phyloP scores from a whole-genome alignment of 495 filamentous ascomycete species.

The Xylaria cubensis region DNA sequence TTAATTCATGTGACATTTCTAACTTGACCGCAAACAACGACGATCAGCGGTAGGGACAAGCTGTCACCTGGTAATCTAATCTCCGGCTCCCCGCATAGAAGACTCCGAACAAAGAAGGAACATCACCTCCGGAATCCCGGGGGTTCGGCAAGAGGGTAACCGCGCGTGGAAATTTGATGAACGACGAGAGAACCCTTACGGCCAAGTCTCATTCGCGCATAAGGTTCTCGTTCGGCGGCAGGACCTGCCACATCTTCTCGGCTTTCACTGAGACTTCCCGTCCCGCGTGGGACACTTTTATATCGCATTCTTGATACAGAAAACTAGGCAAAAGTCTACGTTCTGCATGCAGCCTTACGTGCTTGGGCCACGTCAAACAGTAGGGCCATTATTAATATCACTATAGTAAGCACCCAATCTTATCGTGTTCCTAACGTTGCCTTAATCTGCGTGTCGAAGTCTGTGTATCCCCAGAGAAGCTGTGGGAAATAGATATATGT shows the following conservation, averaged over 20 bases:
- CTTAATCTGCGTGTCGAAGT: not conserved
- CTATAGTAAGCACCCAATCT: not conserved
- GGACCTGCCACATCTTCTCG: not conserved
- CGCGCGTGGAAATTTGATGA: not conserved
- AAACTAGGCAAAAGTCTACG: not conserved
- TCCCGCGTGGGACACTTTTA: not conserved
- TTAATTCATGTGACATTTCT: not conserved
- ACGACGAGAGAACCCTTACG: not conserved
- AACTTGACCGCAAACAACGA: not conserved
- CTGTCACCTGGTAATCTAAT: not conserved
- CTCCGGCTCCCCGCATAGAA: not conserved
- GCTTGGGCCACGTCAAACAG: not conserved
- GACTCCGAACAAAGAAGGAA: no score
- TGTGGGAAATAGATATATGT: not conserved
- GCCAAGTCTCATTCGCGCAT: not conserved
- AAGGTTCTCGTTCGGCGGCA: not conserved
- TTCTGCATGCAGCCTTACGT: not conserved
- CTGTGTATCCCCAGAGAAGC: not conserved
- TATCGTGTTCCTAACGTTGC: not conserved
- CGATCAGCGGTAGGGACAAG: not conserved
- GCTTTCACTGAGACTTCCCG: not conserved
- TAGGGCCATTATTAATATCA: not conserved
- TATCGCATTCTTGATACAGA: not conserved
- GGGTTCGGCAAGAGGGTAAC: not conserved
- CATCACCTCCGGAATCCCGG: constrained; percentile 2